phyloP scores from a whole-genome alignment of 108 stramenopile species.

The Nitzschia sp. region DNA sequence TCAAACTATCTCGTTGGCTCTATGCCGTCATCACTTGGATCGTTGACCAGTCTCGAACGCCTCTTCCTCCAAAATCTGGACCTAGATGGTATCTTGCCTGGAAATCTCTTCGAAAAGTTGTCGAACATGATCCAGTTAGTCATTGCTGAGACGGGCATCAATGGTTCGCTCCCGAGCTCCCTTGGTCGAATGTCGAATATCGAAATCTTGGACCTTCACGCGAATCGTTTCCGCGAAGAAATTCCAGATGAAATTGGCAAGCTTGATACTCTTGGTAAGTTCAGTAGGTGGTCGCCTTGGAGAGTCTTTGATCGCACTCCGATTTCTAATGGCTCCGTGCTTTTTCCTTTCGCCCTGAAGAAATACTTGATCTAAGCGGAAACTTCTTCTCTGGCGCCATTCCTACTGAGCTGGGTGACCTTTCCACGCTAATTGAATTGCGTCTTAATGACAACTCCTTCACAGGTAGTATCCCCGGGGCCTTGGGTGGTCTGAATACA shows the following conservation, averaged over 20 bases:
- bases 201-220: conserved; percentile 23
- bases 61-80: conserved; percentile 25
- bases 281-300: background rate
- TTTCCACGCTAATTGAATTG: conserved; percentile 19
- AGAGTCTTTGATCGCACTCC: background rate
- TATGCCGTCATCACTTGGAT: conserved; percentile 32
- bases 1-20: conserved; percentile 44
- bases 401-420: conserved; percentile 3
- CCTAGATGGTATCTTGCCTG: conserved; percentile 60
- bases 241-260: conserved; percentile 40
- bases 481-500: conserved; percentile 5
- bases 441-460: conserved; percentile 23
- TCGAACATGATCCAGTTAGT: conserved; percentile 50
- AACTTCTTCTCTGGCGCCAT: conserved; percentile 10
- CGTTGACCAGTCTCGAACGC: conserved; percentile 21
- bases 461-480: conserved; percentile 16
- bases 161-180: conserved; percentile 60
- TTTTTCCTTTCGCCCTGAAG: conserved; percentile 3
- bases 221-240: conserved; percentile 25
- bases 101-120: conserved; percentile 49
- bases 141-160: conserved; percentile 51
- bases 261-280: conserved; percentile 24
- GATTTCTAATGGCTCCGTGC: background rate
- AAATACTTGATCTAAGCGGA: conserved; percentile 11
- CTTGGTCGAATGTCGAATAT: conserved; percentile 55